Evolutionary conservation across 805 yeast genomes (phyloP).

Genomic region (Clavispora vitiphila): DNA sequence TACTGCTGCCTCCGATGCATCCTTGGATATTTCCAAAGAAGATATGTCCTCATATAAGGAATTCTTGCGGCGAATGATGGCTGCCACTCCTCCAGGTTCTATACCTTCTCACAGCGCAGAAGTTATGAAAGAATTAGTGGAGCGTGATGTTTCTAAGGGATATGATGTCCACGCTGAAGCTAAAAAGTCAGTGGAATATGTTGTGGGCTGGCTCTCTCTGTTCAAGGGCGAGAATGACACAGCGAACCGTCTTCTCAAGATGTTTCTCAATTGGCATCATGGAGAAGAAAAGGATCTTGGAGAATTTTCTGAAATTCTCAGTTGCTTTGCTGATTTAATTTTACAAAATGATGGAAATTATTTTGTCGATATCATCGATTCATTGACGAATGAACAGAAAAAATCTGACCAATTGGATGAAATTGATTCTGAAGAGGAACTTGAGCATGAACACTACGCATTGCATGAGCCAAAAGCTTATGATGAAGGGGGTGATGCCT

Average conservation of each 20-base stretch:
- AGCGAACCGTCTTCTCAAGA: not conserved
- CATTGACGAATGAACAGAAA: slow-evolving; percentile 26
- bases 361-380: slow-evolving; percentile 76
- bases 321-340: slow-evolving; percentile 65
- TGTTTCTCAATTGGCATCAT: not conserved
- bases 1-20: not conserved
- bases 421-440: slow-evolving; percentile 3
- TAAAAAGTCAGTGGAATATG: not conserved
- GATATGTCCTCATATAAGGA: not conserved
- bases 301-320: not conserved
- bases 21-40: not conserved
- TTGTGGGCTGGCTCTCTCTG: not conserved
- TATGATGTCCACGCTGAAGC: not conserved
- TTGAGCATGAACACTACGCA: slow-evolving; percentile 9
- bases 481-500: not conserved
- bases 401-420: slow-evolving; percentile 1
- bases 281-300: not conserved
- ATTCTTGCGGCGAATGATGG: not conserved
- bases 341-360: slow-evolving; percentile 72
- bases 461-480: slow-evolving; percentile 7
- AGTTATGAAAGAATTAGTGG: not conserved
- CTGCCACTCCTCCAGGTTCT: not conserved
- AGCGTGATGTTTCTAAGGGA: not conserved
- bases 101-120: not conserved
- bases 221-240: not conserved